phyloP scores from a whole-genome alignment of 1,284 basidiomycete species.

The Leccinum griseonigrum region DNA sequence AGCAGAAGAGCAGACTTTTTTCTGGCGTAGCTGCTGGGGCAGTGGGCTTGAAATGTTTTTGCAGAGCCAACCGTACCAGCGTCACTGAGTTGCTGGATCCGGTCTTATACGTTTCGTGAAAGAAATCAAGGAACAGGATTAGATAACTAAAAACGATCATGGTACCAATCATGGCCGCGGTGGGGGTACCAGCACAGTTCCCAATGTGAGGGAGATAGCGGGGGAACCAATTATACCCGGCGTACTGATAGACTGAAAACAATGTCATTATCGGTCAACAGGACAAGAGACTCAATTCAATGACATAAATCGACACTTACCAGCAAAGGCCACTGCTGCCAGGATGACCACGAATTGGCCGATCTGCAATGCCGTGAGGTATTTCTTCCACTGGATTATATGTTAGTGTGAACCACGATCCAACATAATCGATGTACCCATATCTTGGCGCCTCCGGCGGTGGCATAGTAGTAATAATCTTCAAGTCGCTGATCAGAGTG shows the following conservation, averaged over 20 bases:
- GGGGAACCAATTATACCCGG: slow-evolving; percentile 18
- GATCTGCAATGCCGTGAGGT: slow-evolving; percentile 93
- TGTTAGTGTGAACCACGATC: slow-evolving; percentile 1
- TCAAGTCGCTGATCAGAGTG: slow-evolving; percentile 10
- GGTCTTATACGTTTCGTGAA: neutral
- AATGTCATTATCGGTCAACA: neutral
- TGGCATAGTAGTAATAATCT: slow-evolving; percentile 97
- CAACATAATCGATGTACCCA: slow-evolving; percentile 59
- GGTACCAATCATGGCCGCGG: slow-evolving; percentile 8
- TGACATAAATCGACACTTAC: slow-evolving; percentile 4
- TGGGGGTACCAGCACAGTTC: slow-evolving; percentile 13
- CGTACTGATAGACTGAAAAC: slow-evolving; percentile 13
- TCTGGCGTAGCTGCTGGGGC: neutral
- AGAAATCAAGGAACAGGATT: too few species aligned
- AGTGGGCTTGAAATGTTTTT: slow-evolving; percentile 3
- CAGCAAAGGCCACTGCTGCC: slow-evolving; percentile 2
- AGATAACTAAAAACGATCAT: slow-evolving; percentile 11
- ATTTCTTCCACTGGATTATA: slow-evolving; percentile 80
- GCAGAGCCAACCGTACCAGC: neutral
- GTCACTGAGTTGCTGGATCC: neutral
- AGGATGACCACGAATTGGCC: slow-evolving; percentile 90
- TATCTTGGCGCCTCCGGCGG: slow-evolving; percentile 87
- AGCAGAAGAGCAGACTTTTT: slow-evolving; percentile 10
- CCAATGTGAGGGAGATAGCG: slow-evolving; percentile 14
- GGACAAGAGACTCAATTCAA: neutral